phyloP scores from a whole-genome alignment of 2,329 filamentous ascomycete genomes.

The Colletotrichum australisinense region DNA sequence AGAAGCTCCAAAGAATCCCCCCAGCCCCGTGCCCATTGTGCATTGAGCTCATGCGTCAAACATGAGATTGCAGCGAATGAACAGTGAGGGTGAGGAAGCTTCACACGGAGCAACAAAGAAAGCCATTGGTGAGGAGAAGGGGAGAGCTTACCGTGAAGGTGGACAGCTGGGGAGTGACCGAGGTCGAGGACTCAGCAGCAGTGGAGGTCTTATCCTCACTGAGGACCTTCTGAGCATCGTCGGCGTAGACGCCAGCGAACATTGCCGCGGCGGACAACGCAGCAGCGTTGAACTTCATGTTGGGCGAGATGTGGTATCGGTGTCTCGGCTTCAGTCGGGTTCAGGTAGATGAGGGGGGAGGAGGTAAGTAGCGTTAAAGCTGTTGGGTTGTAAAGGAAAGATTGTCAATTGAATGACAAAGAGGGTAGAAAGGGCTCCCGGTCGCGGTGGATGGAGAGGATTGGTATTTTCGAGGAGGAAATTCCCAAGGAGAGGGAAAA shows the following conservation, averaged over 20 bases:
- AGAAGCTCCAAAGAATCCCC: conserved; percentile 31
- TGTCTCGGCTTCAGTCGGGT: conserved; percentile 2
- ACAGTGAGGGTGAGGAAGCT: background rate
- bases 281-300: conserved; percentile 87
- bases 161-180: conserved; percentile 74
- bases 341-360: background rate
- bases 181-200: conserved; percentile 62
- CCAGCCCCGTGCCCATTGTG: background rate
- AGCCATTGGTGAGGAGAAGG: background rate
- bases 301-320: conserved; percentile 47
- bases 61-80: background rate
- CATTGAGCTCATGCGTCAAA: conserved; percentile 22
- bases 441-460: conserved; percentile 23
- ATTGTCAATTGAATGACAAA: conserved; percentile 34
- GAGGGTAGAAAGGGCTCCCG: conserved; percentile 20
- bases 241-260: conserved; percentile 76
- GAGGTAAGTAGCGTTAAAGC: conserved; percentile 18
- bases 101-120: conserved; percentile 17
- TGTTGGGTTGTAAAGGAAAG: conserved; percentile 22
- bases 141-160: conserved; percentile 84
- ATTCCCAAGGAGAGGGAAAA: conserved; percentile 33
- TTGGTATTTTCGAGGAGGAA: conserved; percentile 23
- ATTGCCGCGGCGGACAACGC: conserved; percentile 81
- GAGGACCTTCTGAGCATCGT: conserved; percentile 70
- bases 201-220: conserved; percentile 58